Base-by-base conservation (phyloP, 73 alveolate species). In the Tetrahymena thermophila region DNA sequence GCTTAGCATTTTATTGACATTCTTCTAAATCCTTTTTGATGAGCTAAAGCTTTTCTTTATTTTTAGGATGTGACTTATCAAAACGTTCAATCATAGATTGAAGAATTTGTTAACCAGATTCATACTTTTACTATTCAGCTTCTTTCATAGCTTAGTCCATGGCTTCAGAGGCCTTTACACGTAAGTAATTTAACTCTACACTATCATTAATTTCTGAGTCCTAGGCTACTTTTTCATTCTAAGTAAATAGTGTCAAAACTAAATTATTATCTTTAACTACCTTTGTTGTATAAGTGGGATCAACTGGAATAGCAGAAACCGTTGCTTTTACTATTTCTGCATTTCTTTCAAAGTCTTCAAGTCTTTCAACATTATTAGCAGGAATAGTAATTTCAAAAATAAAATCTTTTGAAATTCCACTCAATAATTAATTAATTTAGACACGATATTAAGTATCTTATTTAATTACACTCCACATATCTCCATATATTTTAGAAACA, bases 121-220 rank as follows among this genome's bases (percentile, higher is more conserved):
- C 85, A 56, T 56, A 56, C 85, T 56, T 56, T n/a, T 56, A 14
- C 16, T 56, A 23, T 56, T 56, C 85, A 56, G 85, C 85, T 56
- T 56, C 93, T 57, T 14, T 85, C 37, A 85, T 85, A 16, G 98
- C 98, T 40, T 85, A 35, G n/a, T 96, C 96, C 37, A 96, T 94
- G 0, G 85, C 96, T 25, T 94, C 97, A 35, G 98, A 93, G 1
- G 97, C 96, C 25, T 34, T 94, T 23, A 96, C 98, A 43, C 98
- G 93, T n/a, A 85, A 38, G 57, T 84, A 96, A n/a, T 96, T 85
- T 35, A 93, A 43, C 4, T 94, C 55, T 4, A 96, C 98, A 31
- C 94, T 95, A 25, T 44, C 94, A 94, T 96, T 94, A 7, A 85
- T 94, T 28, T 96, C 97, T 43, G 85, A 56, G 25, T 94, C 89